Percentiles rank a stretch among this genome's conserved stretches.
Evolutionary conservation across 2,329 filamentous ascomycete species (phyloP).

Genomic region (Fusarium decemcellulare): DNA sequence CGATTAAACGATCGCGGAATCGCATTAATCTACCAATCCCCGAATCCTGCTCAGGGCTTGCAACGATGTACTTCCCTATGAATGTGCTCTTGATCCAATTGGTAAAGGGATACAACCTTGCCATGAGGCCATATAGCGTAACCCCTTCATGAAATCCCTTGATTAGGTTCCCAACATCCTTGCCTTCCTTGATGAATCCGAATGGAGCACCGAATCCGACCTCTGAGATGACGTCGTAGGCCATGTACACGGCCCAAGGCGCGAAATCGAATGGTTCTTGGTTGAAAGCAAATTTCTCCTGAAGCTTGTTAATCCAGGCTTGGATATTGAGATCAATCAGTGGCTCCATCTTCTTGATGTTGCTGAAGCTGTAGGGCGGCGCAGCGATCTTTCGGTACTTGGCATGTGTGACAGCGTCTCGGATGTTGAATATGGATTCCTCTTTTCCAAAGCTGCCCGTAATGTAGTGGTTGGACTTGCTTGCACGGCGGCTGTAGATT

Average conservation of each 20-base stretch:
- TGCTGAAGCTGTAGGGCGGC: constrained; percentile 67
- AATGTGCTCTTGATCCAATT: constrained; percentile 37
- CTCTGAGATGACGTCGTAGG: constrained; percentile 65
- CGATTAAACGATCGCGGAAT: constrained; percentile 68
- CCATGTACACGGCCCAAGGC: constrained; percentile 46
- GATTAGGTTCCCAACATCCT: constrained; percentile 61
- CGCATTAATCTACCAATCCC: constrained; percentile 71
- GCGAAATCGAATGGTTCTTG: constrained; percentile 66
- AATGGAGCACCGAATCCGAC: constrained; percentile 58
- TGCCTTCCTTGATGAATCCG: constrained; percentile 62
- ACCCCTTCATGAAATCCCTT: constrained; percentile 37
- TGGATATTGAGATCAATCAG: constrained; percentile 65
- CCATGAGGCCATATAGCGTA: constrained; percentile 56
- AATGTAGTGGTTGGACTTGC: constrained; percentile 72
- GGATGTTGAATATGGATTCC: constrained; percentile 71
- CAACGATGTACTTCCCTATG: constrained; percentile 40
- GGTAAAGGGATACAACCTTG: constrained; percentile 51
- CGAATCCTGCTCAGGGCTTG: constrained; percentile 62
- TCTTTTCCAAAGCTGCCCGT: constrained; percentile 69
- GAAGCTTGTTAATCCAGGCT: constrained; percentile 65
- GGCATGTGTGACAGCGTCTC: constrained; percentile 64
- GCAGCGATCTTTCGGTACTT: constrained; percentile 68
- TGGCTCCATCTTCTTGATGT: constrained; percentile 72
- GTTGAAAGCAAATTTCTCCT: constrained; percentile 59
- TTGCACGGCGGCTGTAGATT: constrained; percentile 68